phyloP scores from a whole-genome alignment of 73 alveolate species.

The Paramecium biaurelia region DNA sequence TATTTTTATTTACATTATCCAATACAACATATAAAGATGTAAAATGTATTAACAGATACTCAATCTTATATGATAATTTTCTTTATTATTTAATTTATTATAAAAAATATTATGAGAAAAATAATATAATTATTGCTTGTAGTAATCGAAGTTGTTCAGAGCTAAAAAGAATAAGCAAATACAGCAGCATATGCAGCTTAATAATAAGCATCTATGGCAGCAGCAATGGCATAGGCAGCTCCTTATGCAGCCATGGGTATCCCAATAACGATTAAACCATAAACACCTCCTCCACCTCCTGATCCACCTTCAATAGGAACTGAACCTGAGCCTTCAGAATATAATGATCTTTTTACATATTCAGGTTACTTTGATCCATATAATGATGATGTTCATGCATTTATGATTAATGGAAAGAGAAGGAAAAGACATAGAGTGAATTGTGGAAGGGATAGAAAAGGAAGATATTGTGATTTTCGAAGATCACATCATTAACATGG shows the following conservation, averaged over 20 bases:
- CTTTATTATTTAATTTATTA: not conserved
- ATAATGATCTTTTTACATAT: constrained; percentile 36
- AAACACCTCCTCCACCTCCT: constrained; percentile 38
- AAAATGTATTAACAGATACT: not conserved
- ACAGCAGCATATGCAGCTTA: constrained; percentile 18
- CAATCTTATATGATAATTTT: not conserved
- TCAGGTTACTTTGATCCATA: constrained; percentile 47
- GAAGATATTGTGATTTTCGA: constrained; percentile 41
- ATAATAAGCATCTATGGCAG: not conserved
- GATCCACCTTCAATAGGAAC: constrained; percentile 12
- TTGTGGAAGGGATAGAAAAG: constrained; percentile 57
- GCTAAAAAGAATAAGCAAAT: not conserved
- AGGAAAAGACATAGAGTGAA: constrained; percentile 47
- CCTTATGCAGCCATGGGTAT: constrained; percentile 57
- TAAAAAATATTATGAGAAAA: not conserved
- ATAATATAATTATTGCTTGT: not conserved
- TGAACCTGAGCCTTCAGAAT: constrained; percentile 15
- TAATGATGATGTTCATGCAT: constrained; percentile 44
- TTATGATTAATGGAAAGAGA: constrained; percentile 51
- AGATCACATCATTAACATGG: constrained; percentile 48
- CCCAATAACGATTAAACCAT: constrained; percentile 12
- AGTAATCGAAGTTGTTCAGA: not conserved
- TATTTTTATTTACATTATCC: too few species aligned
- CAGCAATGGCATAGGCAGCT: constrained; percentile 24
- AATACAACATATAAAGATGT: too few species aligned